Evolutionary conservation across 495 filamentous ascomycete genomes (phyloP).

Genomic region (Pyrenula aspistea): DNA sequence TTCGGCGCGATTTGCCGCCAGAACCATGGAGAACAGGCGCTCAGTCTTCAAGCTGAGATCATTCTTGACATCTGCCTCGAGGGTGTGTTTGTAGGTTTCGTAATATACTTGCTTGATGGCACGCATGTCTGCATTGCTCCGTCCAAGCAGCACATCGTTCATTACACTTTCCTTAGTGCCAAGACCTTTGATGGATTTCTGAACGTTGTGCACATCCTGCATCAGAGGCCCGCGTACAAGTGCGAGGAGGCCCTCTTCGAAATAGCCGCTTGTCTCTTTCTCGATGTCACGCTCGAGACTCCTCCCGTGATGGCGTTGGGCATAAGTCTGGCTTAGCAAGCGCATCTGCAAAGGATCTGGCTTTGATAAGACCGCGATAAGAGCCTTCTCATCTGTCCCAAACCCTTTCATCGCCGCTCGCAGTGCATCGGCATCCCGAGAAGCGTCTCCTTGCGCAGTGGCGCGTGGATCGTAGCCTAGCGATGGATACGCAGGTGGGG

Average conservation of each 20-base stretch:
- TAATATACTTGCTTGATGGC: conserved; percentile 72
- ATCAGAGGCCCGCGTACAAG: conserved; percentile 66
- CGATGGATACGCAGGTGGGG: conserved; percentile 39
- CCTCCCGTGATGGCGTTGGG: conserved; percentile 41
- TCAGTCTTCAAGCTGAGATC: conserved; percentile 82
- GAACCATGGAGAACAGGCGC: conserved; percentile 64
- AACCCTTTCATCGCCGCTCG: conserved; percentile 84
- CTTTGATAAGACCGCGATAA: conserved; percentile 52
- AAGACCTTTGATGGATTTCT: conserved; percentile 57
- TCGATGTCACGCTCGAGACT: conserved; percentile 63
- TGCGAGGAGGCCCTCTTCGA: conserved; percentile 56
- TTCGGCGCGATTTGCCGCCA: conserved; percentile 59
- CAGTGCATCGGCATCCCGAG: conserved; percentile 52
- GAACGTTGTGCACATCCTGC: conserved; percentile 52
- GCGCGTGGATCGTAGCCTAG: conserved; percentile 50
- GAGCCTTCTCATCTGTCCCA: conserved; percentile 68
- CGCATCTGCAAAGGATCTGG: conserved; percentile 65
- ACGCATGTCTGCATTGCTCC: conserved; percentile 72
- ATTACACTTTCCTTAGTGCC: conserved; percentile 81
- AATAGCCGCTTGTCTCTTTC: conserved; percentile 61
- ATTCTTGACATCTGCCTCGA: conserved; percentile 57
- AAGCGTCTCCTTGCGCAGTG: conserved; percentile 51
- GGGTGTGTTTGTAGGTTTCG: conserved; percentile 40
- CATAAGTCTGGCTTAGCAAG: conserved; percentile 54
- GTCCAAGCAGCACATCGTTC: conserved; percentile 73